Conservation (phyloP, 345 rosid genomes). For the Linum trigynum region DNA sequence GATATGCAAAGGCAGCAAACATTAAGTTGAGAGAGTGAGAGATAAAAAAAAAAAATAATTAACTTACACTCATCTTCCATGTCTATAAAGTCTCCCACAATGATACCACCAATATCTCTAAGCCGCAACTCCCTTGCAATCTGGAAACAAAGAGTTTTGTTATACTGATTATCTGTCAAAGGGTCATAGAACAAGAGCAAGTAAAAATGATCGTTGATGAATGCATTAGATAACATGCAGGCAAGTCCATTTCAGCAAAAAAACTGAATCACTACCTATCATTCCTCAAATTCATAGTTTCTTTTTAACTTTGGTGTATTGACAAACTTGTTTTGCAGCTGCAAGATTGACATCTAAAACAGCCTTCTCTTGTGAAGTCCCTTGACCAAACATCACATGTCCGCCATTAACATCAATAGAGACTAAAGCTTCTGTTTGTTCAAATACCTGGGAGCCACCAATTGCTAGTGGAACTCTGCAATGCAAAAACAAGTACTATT, state of each 20-base stretch:
- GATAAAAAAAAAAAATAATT: conserved; percentile 21
- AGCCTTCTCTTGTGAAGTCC: conserved; percentile 85
- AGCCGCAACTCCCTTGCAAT: conserved; percentile 95
- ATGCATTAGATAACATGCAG: conserved; percentile 1
- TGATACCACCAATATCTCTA: conserved; percentile 93
- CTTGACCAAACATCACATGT: conserved; percentile 87
- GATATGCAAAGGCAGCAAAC: background rate
- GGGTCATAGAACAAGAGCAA: conserved; percentile 8
- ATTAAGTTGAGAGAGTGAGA: conserved; percentile 7
- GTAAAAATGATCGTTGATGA: background rate
- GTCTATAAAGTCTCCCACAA: conserved; percentile 96
- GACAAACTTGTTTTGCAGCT: conserved; percentile 82
- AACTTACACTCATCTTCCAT: conserved; percentile 84
- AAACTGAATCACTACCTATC: background rate
- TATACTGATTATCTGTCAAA: conserved; percentile 6
- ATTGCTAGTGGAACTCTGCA: conserved; percentile 74
- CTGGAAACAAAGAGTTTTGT: conserved; percentile 33
- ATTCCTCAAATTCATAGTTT: no score
- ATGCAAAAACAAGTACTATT: conserved; percentile 12
- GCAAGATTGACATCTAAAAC: conserved; percentile 84
- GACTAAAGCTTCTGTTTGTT: conserved; percentile 96
- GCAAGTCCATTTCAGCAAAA: background rate
- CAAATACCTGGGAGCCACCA: conserved; percentile 94
- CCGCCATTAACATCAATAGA: conserved; percentile 98
- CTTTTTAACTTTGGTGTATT: conserved; percentile 9